phyloP scores from a whole-genome alignment of 1,284 basidiomycete genomes.

The Cryptococcus sp. region DNA sequence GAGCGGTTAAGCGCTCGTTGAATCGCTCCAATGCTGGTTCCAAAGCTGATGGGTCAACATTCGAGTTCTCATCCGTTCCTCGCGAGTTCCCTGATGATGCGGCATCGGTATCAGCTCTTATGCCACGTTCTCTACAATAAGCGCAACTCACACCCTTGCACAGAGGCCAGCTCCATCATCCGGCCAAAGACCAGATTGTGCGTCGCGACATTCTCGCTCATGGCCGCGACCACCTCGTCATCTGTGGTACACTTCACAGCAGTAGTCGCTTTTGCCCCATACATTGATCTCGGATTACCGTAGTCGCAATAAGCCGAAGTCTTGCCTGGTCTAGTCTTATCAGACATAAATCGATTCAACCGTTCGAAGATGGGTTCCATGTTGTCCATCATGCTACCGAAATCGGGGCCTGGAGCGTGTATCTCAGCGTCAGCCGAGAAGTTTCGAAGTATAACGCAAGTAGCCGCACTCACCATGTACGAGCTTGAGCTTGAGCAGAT shows the following conservation, averaged over 20 bases:
- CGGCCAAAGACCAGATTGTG: slow-evolving; percentile 82
- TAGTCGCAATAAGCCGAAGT: slow-evolving; percentile 77
- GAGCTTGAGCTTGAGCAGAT: slow-evolving; percentile 77
- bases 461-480: slow-evolving; percentile 59
- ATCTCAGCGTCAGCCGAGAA: slow-evolving; percentile 1
- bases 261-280: slow-evolving; percentile 76
- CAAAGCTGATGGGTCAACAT: slow-evolving; percentile 13
- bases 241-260: slow-evolving; percentile 72
- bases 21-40: slow-evolving; percentile 53
- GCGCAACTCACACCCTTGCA: slow-evolving; percentile 68
- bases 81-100: slow-evolving; percentile 5
- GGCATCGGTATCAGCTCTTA: no score
- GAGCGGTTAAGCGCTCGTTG: slow-evolving; percentile 62
- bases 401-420: slow-evolving; percentile 62
- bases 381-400: slow-evolving; percentile 76
- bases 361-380: slow-evolving; percentile 83
- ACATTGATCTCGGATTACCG: slow-evolving; percentile 76
- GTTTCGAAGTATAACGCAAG: neutral
- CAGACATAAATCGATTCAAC: slow-evolving; percentile 59
- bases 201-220: slow-evolving; percentile 62
- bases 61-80: slow-evolving; percentile 19
- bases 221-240: slow-evolving; percentile 66
- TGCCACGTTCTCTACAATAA: neutral
- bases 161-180: slow-evolving; percentile 73
- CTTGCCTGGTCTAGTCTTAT: slow-evolving; percentile 55